phyloP scores from a whole-genome alignment of 228 moss, liverwort and hornwort genomes.

The Sphagnum magellanicum region DNA sequence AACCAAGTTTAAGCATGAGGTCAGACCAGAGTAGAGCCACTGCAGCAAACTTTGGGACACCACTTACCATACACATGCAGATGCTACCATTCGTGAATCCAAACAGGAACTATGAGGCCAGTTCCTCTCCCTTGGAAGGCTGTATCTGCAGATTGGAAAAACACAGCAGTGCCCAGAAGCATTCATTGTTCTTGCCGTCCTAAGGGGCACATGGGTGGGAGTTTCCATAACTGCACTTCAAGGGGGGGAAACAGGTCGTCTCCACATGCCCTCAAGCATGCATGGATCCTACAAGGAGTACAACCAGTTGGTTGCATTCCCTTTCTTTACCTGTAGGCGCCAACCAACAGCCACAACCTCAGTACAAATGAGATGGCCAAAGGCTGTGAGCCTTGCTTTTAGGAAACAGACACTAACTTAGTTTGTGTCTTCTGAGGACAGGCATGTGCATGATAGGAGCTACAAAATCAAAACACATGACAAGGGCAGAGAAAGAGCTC shows the following conservation, averaged over 20 bases:
- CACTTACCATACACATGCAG: constrained; percentile 1
- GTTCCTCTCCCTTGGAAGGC: constrained; percentile 19
- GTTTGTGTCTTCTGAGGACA: constrained; percentile 12
- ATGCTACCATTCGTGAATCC: constrained; percentile 1
- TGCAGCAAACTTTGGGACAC: neutral
- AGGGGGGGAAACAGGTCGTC: constrained; percentile 28
- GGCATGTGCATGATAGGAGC: neutral
- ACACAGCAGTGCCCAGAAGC: constrained; percentile 26
- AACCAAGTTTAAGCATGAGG: neutral
- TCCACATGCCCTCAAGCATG: neutral
- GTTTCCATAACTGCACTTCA: constrained; percentile 45
- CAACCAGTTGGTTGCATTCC: constrained; percentile 51
- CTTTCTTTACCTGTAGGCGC: constrained; percentile 38
- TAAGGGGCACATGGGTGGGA: constrained; percentile 32
- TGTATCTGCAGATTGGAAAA: constrained; percentile 42
- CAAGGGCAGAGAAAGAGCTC: constrained; percentile 30
- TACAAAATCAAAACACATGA: constrained; percentile 17
- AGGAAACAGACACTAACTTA: constrained; percentile 8
- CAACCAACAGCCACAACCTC: constrained; percentile 59
- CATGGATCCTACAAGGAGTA: constrained; percentile 60
- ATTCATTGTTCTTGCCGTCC: constrained; percentile 30
- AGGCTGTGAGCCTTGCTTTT: constrained; percentile 12
- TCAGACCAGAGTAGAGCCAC: neutral
- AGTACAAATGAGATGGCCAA: constrained; percentile 32
- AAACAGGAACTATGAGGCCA: constrained; percentile 16